Evolutionary conservation across 2,329 filamentous ascomycete genomes (phyloP).

Genomic region (Aotearoamyces nothofagi): DNA sequence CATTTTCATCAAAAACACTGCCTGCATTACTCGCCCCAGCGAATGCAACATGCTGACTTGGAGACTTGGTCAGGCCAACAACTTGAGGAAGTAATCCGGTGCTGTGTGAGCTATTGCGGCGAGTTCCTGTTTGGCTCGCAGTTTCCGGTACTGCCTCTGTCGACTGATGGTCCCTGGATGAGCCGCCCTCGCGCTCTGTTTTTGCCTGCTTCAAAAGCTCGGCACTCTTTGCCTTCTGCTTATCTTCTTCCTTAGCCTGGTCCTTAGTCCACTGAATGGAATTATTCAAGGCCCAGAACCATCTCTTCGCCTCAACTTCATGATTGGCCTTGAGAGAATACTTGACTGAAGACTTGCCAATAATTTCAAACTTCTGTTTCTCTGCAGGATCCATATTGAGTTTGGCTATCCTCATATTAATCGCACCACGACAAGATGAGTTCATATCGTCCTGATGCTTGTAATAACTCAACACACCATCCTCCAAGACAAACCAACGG

Average conservation of each 20-base stretch:
- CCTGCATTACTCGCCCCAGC: constrained; percentile 17
- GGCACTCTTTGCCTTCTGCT: constrained; percentile 55
- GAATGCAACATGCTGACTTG: constrained; percentile 16
- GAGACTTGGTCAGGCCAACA: constrained; percentile 11
- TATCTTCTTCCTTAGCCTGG: constrained; percentile 82
- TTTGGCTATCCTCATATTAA: constrained; percentile 95
- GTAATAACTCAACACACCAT: constrained; percentile 95
- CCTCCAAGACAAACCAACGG: constrained; percentile 94
- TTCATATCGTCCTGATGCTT: constrained; percentile 97
- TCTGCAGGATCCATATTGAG: constrained; percentile 94
- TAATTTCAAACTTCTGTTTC: constrained; percentile 95
- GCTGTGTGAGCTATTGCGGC: constrained; percentile 30
- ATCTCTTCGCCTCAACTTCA: constrained; percentile 92
- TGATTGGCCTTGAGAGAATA: constrained; percentile 97
- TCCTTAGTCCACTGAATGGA: constrained; percentile 98
- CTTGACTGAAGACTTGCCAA: constrained; percentile 95
- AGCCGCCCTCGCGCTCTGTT: constrained; percentile 49
- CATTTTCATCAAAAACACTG: constrained; percentile 33
- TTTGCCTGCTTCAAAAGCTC: constrained; percentile 68
- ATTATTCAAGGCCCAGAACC: constrained; percentile 99
- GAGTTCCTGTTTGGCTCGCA: constrained; percentile 16
- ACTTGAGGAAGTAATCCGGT: constrained; percentile 11
- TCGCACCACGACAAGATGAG: constrained; percentile 89
- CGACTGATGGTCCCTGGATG: constrained; percentile 26
- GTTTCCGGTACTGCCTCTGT: constrained; percentile 10